Conservation (phyloP, 805 yeast species). For the Sungouiella blattae region DNA sequence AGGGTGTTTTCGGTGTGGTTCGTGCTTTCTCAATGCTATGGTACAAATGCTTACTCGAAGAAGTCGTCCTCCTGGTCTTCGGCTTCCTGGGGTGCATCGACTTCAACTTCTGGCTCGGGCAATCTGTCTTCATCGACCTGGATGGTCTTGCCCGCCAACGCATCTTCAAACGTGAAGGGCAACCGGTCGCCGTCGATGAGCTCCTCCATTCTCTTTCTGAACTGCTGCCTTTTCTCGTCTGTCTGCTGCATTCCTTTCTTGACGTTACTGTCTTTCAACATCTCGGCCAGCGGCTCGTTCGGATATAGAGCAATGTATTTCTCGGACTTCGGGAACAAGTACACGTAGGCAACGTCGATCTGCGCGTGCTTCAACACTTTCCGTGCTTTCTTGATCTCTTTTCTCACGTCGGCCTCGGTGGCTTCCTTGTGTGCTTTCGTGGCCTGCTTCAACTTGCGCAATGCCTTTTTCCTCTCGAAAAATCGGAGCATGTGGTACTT, state of each 20-base stretch:
- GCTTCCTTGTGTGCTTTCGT: constrained; percentile 35
- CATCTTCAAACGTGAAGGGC: constrained; percentile 50
- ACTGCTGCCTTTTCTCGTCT: constrained; percentile 41
- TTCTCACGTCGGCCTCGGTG: constrained; percentile 29
- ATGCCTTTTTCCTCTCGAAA: constrained; percentile 84
- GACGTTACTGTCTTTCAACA: constrained; percentile 31
- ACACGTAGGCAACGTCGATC: constrained; percentile 69
- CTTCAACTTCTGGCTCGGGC: constrained; percentile 23
- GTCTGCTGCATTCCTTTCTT: constrained; percentile 41
- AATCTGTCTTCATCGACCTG: constrained; percentile 18
- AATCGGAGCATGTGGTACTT: constrained; percentile 93
- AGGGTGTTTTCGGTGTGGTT: neutral
- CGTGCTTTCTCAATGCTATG: constrained; percentile 5
- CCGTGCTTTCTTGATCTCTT: constrained; percentile 42
- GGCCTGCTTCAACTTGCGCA: constrained; percentile 61
- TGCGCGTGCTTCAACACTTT: constrained; percentile 54
- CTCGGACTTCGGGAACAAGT: constrained; percentile 71
- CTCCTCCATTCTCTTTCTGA: constrained; percentile 46
- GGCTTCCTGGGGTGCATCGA: constrained; percentile 44
- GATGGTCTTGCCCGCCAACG: constrained; percentile 36
- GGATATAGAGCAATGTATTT: constrained; percentile 82
- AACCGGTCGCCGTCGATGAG: constrained; percentile 52
- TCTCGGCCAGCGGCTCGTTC: constrained; percentile 22
- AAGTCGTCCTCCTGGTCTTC: constrained; percentile 23
- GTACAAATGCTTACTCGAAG: constrained; percentile 22